Evolutionary conservation across 306 rosid species (phyloP), one percentile per base, ranked within the genome.

Genomic region (Cotoneaster glaucophyllus): DNA sequence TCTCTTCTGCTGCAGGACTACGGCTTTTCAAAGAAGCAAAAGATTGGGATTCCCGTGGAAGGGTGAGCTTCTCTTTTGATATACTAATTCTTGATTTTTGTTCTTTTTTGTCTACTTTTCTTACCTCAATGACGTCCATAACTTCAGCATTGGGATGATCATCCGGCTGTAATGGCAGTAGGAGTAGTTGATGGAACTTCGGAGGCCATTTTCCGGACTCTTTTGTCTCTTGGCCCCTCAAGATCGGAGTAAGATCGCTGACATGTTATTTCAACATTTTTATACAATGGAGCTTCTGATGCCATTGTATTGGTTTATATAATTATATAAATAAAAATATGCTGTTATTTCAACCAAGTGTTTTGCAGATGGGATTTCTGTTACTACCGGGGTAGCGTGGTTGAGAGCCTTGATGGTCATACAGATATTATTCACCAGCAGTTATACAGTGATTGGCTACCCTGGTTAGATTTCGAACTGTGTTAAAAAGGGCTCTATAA

Each of bases 301-400:
- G 29, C 21, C 29, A 43, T 17, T 39, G 8, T 73, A 43, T 26
- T 57, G 48, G 75, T 69, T 69, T 26, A 69, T 31, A 45, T 26
- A 45, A 18, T 26, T 18, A 22, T 24, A 4, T 15, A 48, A 48
- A 5, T 48, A 48, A 48, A 48, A 48, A 15, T 48, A 48, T 48
- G 21, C 54, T 81, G 58, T 53, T 80, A 76, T 78, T 80, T 64
- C 70, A 76, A 61, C 62, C n/a, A 21, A 76, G 85, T 73, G 83
- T 80, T 75, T 84, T 86, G 84, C 94, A 93, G 98, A 85, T 93
- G 98, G 98, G 97, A 93, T 80, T 91, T 88, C 88, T 87, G 96
- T 83, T 76, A 82, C 71, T 83, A 82, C 63, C 73, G 71, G 43
- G 98, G 96, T 73, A 87, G 58, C 3, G 86, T 93, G 85, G 87